A percentile compares a stretch with the other conserved stretches of the same genome.
Conservation (phyloP, 805 yeast genomes). For the Candida nonsorbophila region DNA sequence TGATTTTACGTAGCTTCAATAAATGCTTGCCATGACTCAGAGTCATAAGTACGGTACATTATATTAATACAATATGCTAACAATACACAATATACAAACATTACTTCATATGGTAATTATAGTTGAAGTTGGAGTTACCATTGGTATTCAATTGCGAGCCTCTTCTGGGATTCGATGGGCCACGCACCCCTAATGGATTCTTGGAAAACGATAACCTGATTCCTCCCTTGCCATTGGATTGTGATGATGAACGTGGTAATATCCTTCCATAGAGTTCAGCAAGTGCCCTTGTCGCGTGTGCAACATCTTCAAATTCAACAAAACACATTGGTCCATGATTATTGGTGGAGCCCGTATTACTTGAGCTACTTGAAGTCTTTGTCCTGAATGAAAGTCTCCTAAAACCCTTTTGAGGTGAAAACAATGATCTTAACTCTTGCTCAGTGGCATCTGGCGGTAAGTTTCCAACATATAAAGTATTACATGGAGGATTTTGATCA, state of each 20-base stretch:
- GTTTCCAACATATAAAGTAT: conserved; percentile 94
- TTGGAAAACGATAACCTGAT: conserved; percentile 90
- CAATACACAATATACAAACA: conserved; percentile 1
- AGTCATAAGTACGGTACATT: too few relatives aligned
- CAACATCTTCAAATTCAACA: conserved; percentile 96
- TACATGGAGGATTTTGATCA: conserved; percentile 98
- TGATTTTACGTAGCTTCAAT: too few relatives aligned
- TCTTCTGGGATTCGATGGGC: conserved; percentile 32
- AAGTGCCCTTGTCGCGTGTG: conserved; percentile 86
- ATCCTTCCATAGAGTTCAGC: conserved; percentile 93
- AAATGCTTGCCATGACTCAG: too few relatives aligned
- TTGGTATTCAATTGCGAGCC: conserved; percentile 14
- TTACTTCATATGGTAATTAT: conserved; percentile 10
- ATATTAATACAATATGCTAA: too few relatives aligned
- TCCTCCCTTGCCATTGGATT: conserved; percentile 78
- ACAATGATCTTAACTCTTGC: conserved; percentile 80
- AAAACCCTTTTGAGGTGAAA: conserved; percentile 87
- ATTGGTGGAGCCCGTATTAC: conserved; percentile 23
- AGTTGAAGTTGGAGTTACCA: conserved; percentile 21
- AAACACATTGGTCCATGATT: conserved; percentile 98
- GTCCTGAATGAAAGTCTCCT: conserved; percentile 89
- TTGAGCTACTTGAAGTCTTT: conserved; percentile 27
- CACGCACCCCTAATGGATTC: conserved; percentile 95
- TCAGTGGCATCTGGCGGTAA: conserved; percentile 97
- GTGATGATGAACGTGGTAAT: conserved; percentile 70